Percentiles rank a stretch among this genome's conserved stretches.
phyloP scores from a whole-genome alignment of 306 rosid genomes.

The Acacia acuminata region DNA sequence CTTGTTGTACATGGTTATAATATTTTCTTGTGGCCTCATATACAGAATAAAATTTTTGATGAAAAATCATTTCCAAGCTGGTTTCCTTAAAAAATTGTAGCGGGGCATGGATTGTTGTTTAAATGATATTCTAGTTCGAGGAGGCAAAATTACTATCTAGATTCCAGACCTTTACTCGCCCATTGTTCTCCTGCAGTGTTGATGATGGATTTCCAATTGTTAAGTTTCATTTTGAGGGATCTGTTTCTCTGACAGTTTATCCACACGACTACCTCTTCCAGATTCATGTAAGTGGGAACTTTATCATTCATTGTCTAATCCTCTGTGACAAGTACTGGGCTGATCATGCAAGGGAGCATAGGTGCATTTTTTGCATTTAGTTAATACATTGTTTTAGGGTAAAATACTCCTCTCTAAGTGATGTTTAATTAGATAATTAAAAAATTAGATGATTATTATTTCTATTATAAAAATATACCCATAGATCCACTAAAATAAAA shows the following conservation, averaged over 20 bases:
- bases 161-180: slow-evolving; percentile 30
- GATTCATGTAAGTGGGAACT: slow-evolving; percentile 38
- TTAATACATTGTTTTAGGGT: background rate
- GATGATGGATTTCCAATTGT: slow-evolving; percentile 77
- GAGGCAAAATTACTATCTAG: slow-evolving; percentile 27
- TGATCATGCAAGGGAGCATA: background rate
- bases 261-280: slow-evolving; percentile 80
- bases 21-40: slow-evolving; percentile 23
- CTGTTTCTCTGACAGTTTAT: slow-evolving; percentile 60
- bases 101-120: slow-evolving; percentile 13
- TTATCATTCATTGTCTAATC: slow-evolving; percentile 8
- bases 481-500: background rate
- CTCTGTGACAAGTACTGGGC: background rate
- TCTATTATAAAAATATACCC: background rate
- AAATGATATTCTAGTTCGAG: slow-evolving; percentile 24
- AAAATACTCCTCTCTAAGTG: background rate
- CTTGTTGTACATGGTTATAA: slow-evolving; percentile 16
- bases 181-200: slow-evolving; percentile 57
- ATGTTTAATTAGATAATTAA: background rate
- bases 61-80: slow-evolving; percentile 17
- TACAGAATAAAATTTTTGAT: background rate
- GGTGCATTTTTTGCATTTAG: background rate
- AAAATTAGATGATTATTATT: background rate
- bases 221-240: slow-evolving; percentile 57
- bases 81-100: slow-evolving; percentile 15